A percentile compares a stretch with the other conserved stretches of the same genome.
Evolutionary conservation across 2,329 filamentous ascomycete genomes (phyloP).

Genomic region (Elsinoe fawcettii): DNA sequence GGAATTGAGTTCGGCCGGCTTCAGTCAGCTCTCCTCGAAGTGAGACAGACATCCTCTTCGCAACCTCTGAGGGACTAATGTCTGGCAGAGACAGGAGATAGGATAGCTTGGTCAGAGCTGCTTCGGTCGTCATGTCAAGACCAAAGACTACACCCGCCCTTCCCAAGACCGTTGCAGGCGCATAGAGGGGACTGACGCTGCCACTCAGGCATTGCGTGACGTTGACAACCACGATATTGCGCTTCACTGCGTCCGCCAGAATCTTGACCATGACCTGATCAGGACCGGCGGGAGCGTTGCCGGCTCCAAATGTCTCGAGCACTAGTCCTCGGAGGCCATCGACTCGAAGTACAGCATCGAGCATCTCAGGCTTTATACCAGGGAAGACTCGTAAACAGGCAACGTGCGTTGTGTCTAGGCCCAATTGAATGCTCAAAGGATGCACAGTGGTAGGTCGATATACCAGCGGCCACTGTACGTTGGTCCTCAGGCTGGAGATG

Average conservation of each 20-base stretch:
- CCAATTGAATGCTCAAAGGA: conserved; percentile 64
- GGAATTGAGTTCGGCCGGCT: conserved; percentile 62
- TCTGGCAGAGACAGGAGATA: conserved; percentile 68
- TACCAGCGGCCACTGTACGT: conserved; percentile 72
- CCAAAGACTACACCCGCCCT: conserved; percentile 82
- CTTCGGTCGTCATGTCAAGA: conserved; percentile 81
- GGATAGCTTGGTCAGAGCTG: conserved; percentile 81
- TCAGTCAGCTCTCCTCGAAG: conserved; percentile 83
- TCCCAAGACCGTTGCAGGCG: conserved; percentile 57
- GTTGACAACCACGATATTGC: conserved; percentile 81
- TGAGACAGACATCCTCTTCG: conserved; percentile 62
- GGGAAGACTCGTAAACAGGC: conserved; percentile 86
- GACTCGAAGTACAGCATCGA: conserved; percentile 71
- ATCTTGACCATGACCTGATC: conserved; percentile 73
- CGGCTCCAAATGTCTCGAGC: conserved; percentile 87
- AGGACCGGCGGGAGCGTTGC: conserved; percentile 76
- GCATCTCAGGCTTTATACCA: conserved; percentile 87
- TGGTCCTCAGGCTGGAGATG: conserved; percentile 71
- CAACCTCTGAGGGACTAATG: conserved; percentile 58
- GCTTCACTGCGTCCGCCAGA: conserved; percentile 65
- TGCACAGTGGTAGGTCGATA: conserved; percentile 65
- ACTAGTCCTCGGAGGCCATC: conserved; percentile 74
- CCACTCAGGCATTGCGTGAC: conserved; percentile 72
- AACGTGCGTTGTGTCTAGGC: conserved; percentile 78
- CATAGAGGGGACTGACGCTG: conserved; percentile 35